Base-by-base conservation (phyloP, 2,329 filamentous ascomycete genomes). In the Aaosphaeria arxii region DNA sequence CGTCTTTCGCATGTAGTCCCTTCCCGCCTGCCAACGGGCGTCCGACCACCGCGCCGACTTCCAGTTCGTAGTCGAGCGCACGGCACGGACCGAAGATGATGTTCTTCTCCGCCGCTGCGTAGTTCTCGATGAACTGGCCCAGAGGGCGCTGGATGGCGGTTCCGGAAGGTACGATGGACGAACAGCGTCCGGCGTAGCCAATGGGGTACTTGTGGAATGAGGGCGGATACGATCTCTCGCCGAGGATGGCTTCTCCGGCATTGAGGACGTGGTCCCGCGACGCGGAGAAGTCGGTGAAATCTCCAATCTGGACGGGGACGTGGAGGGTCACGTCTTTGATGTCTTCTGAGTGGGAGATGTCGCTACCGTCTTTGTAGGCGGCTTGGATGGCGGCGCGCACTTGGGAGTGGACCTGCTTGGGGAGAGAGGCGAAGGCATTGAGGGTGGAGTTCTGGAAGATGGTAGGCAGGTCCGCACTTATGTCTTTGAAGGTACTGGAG, bases 261-360 rank as follows among this genome's bases (percentile, higher is more conserved):
- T 83, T 83, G 42, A 74, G 70, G 30, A 77, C 72, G 51, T 83
- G 80, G 40, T 81, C 74, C 6, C 74, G 67, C 0, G 76, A 79
- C 47, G 77, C 80, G 2, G 76, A 80, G 63, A 82, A 83, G 61
- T 84, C 83, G 40, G 73, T 79, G 57, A 83, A 86, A 33, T 80
- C 81, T 4, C 73, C 72, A 13, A 83, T 76, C 3, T 70, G 62
- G 35, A 86, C 65, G 0, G 83, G 84, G 0, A 85, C 58, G 56
- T 84, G 77, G 54, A 82, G 63, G 4, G 65, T 64, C 13, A 77
- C 74, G 31, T 71, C 60, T 36, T 64, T 52, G 11, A 82, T 55
- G 30, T 63, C 44, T 30, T 71, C 63, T 4, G 59, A 51, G 7
- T 6, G 40, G 1, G 28, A 17, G 0, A 36, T 40, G 31, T 58